phyloP scores from a whole-genome alignment of 1,284 basidiomycete species.

The Rhizoctonia solani region DNA sequence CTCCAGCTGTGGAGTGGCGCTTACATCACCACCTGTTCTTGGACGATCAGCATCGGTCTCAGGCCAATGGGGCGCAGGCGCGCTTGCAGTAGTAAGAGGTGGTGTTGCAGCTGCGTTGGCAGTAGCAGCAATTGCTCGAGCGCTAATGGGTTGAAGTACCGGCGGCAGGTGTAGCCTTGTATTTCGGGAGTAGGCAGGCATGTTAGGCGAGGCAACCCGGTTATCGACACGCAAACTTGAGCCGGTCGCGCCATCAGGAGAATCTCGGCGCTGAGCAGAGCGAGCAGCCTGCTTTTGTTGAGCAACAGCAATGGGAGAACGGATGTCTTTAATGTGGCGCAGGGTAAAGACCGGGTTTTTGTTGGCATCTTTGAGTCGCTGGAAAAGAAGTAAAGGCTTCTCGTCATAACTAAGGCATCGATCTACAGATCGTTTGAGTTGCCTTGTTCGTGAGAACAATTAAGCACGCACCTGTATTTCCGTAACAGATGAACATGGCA shows the following conservation, averaged over 20 bases:
- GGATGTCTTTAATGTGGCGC: slow-evolving; percentile 97
- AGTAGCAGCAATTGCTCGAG: slow-evolving; percentile 37
- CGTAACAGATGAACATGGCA: slow-evolving; percentile 99
- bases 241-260: slow-evolving; percentile 4
- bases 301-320: slow-evolving; percentile 93
- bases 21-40: slow-evolving; percentile 7
- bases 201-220: slow-evolving; percentile 32
- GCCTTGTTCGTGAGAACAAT: slow-evolving; percentile 9
- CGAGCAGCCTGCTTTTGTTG: slow-evolving; percentile 90
- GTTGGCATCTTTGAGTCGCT: slow-evolving; percentile 94
- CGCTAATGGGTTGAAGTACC: slow-evolving; percentile 43
- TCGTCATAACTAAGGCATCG: slow-evolving; percentile 97
- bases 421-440: slow-evolving; percentile 53
- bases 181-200: slow-evolving; percentile 39
- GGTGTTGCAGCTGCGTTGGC: slow-evolving; percentile 38
- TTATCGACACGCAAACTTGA: neutral
- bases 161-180: slow-evolving; percentile 45
- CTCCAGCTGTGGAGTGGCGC: slow-evolving; percentile 10
- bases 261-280: slow-evolving; percentile 8
- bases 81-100: slow-evolving; percentile 12
- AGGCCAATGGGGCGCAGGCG: slow-evolving; percentile 11
- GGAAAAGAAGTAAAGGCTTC: slow-evolving; percentile 94
- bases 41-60: slow-evolving; percentile 1
- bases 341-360: slow-evolving; percentile 99
- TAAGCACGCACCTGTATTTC: slow-evolving; percentile 70